Evolutionary conservation across 1,284 basidiomycete genomes (phyloP).

Genomic region (Afroboletus lepidellus): DNA sequence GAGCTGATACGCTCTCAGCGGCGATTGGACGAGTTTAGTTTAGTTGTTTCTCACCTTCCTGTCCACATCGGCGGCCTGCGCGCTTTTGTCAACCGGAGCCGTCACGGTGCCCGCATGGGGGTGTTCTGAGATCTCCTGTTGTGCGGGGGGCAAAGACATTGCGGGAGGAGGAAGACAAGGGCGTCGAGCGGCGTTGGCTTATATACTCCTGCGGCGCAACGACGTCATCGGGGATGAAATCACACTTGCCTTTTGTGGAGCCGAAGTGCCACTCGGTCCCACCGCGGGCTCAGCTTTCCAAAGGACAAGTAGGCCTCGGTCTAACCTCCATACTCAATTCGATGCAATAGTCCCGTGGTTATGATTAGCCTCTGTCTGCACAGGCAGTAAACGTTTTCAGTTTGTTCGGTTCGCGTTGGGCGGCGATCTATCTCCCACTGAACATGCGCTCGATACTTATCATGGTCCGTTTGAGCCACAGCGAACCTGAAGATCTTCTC

Average conservation of each 20-base stretch:
- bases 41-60: conserved; percentile 46
- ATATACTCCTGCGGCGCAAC: conserved; percentile 13
- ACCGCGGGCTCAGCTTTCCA: no score
- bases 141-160: conserved; percentile 65
- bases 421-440: no score
- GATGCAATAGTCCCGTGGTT: no score
- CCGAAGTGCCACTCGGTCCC: background rate
- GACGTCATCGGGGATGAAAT: conserved; percentile 24
- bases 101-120: conserved; percentile 55
- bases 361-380: no score
- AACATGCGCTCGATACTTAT: no score
- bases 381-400: no score
- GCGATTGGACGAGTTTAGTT: background rate
- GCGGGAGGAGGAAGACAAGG: background rate
- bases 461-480: background rate
- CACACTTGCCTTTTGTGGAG: conserved; percentile 14
- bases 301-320: no score
- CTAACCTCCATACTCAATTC: no score
- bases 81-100: conserved; percentile 52
- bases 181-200: conserved; percentile 1
- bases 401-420: no score
- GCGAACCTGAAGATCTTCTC: no score
- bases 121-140: conserved; percentile 56
- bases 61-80: conserved; percentile 60
- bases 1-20: conserved; percentile 35